Base-by-base conservation (phyloP, 345 rosid species). In the Psidium friedrichsthalianum region DNA sequence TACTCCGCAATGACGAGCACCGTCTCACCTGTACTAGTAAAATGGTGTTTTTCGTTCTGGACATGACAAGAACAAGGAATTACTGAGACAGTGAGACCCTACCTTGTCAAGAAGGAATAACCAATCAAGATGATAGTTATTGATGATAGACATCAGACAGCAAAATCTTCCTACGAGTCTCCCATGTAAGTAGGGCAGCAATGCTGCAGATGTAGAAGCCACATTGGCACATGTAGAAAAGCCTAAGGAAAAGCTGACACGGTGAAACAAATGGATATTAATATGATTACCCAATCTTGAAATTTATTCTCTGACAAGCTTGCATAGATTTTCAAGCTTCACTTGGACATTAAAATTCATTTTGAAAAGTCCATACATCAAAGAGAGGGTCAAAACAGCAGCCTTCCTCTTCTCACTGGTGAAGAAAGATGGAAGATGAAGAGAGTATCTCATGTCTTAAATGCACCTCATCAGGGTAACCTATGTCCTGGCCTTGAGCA, bases 111-210 rank as follows among this genome's bases (percentile, higher is more conserved):
- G 89, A 93, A 97, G 13, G 99, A 97, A 92, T 89, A 95, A 27
- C 95, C 92, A 82, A 97, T 93, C 86, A 97, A 92, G 84, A 93
- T 22, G 88, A 93, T 95, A 18, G 99, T 94, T 85, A 96, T 92
- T 58, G 96, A 95, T 98, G 99, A 91, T 98, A 86, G 99, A 94
- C 98, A 96, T 98, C 99, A 96, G 56, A 98, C 99, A 86, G 95
- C 83, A 88, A 96, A 96, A 91, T 98, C 99, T 98, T 97, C 87
- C 99, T 91, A 90, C 97, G 94, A 42, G 98, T 97, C 89, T 97
- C 99, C 99, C 99, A 95, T 15, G 88, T 87, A 86, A 95, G 93
- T 82, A 98, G 95, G 99, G 99, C 99, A 87, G 93, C 96, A 86
- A 95, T 93, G 90, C 93, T 94, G 85, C 92, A 94, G 74, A 90